Base-by-base conservation (phyloP, 352 stramenopile genomes). In the Globisporangium abappressorium region DNA sequence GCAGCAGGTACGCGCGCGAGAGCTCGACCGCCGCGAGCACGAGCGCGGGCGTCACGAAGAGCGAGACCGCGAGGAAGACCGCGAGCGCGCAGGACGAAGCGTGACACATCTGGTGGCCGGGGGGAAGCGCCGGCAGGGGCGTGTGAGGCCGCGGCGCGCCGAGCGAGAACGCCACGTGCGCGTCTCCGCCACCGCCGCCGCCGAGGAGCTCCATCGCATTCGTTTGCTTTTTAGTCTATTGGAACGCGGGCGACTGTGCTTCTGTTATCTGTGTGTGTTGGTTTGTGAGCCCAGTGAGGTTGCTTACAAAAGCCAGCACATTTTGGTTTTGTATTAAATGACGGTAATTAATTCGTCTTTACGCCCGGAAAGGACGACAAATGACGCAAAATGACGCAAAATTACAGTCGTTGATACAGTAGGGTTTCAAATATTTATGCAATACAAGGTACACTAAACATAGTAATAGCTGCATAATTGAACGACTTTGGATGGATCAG, bases 21-120 rank as follows among this genome's bases (percentile, higher is more conserved):
- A 71, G 54, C 68, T 87, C 77, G 46, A 85, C 55, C 24, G 80
- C 72, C 33, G 63, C 62, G 64, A 87, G 70, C 46, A 74, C 75
- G 20, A 49, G 68, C 12, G 69, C 69, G 22, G 79, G 77, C 2
- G 78, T 28, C 11, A 80, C 14, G 22, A 72, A 64, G 46, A 76
- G 71, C 15, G 77, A 75, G n/a, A 77, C 18, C 20, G 70, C 28
- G 20, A 75, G 69, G 67, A 74, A 87, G 24, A 72, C 60, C 63
- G 73, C 66, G 64, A 68, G 15, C 38, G 67, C 47, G 26, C 54
- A 55, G 22, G 47, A 62, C 2, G 70, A 62, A 8, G 73, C 67
- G 38, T 67, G 68, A 33, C 41, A 57, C 14, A 57, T 41, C 15
- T 46, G 11, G 61, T 87, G 79, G 38, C 74, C 71, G 15, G 75